Base-by-base conservation (phyloP, 352 stramenopile genomes). In the Pythium aristosporum region DNA sequence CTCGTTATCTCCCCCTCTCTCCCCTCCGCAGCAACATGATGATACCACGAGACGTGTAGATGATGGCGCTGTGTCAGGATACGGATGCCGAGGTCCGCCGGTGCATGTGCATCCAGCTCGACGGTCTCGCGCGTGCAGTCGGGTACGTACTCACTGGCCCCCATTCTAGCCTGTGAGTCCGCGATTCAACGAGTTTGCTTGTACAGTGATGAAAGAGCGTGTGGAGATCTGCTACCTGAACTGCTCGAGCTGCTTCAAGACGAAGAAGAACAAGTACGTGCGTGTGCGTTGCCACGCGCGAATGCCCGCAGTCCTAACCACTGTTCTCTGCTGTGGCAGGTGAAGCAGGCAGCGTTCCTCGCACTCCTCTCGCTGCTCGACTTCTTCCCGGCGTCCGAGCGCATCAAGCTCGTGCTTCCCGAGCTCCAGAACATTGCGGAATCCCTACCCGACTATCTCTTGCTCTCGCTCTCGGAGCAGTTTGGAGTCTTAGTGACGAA, bases 61-160 rank as follows among this genome's bases (percentile, higher is more conserved):
- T 92, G 85, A 91, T 94, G 77, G 79, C 76, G 0, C 61, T 94
- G 30, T 94, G 85, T 47, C 85, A 94, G 76, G 85, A 94, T 48
- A 94, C 85, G 5, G 85, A 94, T 46, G 80, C 83, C 12, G 85
- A 94, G 69, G 81, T 94, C 28, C 83, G 85, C 25, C 86, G 73
- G 58, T 92, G 79, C 61, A 94, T 94, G 85, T 92, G 85, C 52
- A 80, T 94, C 56, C 85, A 94, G 56, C 61, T 94, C 13, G 85
- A 94, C 59, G 82, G 76, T 0, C 63, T 94, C 5, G 85, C 83
- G 28, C 69, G 85, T 25, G 80, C 83, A 44, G 73, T 94, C 12
- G 77, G 85, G 85, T 94, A 71, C 10, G 71, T 49, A 39, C 34
- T 8, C 11, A 39, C 6, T 6, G 21, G 25, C 37, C 12, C 10